Evolutionary conservation across 139 green algal genomes (phyloP).

Genomic region (Edaphochlamys debaryana): DNA sequence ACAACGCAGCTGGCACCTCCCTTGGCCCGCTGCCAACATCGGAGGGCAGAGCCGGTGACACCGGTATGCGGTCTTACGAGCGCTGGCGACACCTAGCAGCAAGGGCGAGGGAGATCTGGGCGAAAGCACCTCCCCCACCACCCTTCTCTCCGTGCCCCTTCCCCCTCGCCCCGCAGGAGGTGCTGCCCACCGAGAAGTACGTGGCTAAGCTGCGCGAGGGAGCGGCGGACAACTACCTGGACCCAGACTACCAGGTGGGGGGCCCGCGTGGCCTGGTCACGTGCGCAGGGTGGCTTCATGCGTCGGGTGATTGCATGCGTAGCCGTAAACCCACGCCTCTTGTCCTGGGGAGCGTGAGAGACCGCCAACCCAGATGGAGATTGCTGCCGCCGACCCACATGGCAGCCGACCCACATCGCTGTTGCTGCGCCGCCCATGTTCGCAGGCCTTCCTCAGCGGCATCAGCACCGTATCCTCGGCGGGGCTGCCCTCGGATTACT

Average conservation of each 20-base stretch:
- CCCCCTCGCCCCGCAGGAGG: conserved; percentile 11
- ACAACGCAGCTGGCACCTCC: too few relatives aligned
- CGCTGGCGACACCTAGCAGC: too few relatives aligned
- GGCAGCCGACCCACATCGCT: too few relatives aligned
- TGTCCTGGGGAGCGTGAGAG: background rate
- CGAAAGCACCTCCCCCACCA: background rate
- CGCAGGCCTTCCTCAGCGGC: conserved; percentile 45
- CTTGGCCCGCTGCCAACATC: too few relatives aligned
- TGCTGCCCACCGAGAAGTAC: conserved; percentile 56
- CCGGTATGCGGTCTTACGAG: too few relatives aligned
- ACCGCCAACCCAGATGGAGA: too few relatives aligned
- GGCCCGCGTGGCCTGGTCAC: background rate
- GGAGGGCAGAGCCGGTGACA: too few relatives aligned
- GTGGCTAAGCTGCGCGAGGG: conserved; percentile 53
- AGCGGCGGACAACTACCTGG: conserved; percentile 62
- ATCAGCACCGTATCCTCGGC: conserved; percentile 44
- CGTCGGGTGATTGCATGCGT: background rate
- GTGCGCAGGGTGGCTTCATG: background rate
- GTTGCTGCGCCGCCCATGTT: background rate
- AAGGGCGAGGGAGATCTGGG: background rate
- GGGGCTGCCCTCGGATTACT: conserved; percentile 58
- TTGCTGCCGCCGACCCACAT: too few relatives aligned
- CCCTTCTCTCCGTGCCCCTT: conserved; percentile 1
- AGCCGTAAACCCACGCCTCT: background rate
- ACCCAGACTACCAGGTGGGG: conserved; percentile 57